Conservation (phyloP, 768 basidiomycete species). For the Leucogyrophana mollusca region DNA sequence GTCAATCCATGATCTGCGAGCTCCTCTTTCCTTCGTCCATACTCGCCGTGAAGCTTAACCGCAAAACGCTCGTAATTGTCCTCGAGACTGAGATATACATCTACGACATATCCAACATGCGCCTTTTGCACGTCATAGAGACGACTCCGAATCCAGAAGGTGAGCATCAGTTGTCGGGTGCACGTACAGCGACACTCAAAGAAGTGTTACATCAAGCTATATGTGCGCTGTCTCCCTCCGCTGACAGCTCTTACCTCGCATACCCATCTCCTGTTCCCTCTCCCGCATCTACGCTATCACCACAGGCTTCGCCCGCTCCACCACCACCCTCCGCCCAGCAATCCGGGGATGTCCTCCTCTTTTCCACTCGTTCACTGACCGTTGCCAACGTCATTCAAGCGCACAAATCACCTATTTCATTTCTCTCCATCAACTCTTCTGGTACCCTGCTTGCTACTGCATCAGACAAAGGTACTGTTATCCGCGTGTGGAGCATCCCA, state of each 20-base stretch:
- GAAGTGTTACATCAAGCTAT: slow-evolving; percentile 58
- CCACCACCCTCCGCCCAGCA: slow-evolving; percentile 42
- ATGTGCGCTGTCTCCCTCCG: slow-evolving; percentile 90
- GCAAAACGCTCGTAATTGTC: slow-evolving; percentile 94
- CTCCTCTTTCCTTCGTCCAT: slow-evolving; percentile 96
- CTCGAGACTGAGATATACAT: slow-evolving; percentile 98
- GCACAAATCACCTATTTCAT: slow-evolving; percentile 91
- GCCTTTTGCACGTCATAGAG: slow-evolving; percentile 94
- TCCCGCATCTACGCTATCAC: slow-evolving; percentile 57
- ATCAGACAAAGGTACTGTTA: slow-evolving; percentile 94
- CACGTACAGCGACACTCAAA: background rate
- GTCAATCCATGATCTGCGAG: slow-evolving; percentile 99
- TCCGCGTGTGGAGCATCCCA: slow-evolving; percentile 91
- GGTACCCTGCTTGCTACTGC: slow-evolving; percentile 93
- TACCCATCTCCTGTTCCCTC: slow-evolving; percentile 95
- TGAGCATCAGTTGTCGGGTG: slow-evolving; percentile 28
- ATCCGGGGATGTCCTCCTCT: slow-evolving; percentile 88
- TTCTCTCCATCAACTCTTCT: slow-evolving; percentile 78
- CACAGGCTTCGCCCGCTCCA: slow-evolving; percentile 35
- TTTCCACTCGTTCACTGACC: slow-evolving; percentile 88
- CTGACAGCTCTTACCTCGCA: slow-evolving; percentile 91
- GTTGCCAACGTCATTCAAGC: slow-evolving; percentile 96
- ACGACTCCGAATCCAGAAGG: slow-evolving; percentile 95
- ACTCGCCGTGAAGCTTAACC: slow-evolving; percentile 95
- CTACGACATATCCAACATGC: slow-evolving; percentile 99